A percentile compares a stretch with the other conserved stretches of the same genome.
These are phyloP conservation scores for Lippia alba DNA, from an alignment of 305 asterid genomes.

Conservation along the genomic window DNA sequence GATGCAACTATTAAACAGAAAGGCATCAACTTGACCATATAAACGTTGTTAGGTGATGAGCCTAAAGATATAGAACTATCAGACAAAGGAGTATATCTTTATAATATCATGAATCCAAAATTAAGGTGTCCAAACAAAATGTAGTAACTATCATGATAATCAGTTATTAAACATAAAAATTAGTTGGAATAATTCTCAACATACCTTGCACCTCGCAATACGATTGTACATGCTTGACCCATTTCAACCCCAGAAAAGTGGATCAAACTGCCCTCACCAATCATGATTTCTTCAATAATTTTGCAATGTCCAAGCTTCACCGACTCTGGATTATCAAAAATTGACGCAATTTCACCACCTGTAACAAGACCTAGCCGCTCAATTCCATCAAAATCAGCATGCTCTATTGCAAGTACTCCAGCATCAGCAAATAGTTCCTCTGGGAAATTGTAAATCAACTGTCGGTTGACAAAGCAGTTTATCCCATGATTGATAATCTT, in stretches of 20 bases:
- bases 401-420: constrained; percentile 90
- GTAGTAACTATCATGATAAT: background rate
- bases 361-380: constrained; percentile 92
- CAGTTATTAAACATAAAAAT: background rate
- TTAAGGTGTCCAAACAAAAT: background rate
- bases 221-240: constrained; percentile 98
- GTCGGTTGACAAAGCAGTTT: constrained; percentile 95
- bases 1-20: background rate
- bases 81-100: background rate
- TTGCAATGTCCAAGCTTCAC: constrained; percentile 92
- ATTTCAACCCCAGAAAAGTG: constrained; percentile 90
- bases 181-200: background rate
- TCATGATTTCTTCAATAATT: constrained; percentile 94
- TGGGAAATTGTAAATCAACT: constrained; percentile 91
- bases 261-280: constrained; percentile 92
- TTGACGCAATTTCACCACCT: constrained; percentile 96
- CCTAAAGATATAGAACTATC: too few species aligned
- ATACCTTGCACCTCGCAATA: constrained; percentile 94
- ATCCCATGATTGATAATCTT: constrained; percentile 92
- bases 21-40: too few species aligned
- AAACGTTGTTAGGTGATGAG: too few species aligned
- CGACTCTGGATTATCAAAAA: constrained; percentile 93
- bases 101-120: constrained; percentile 10
- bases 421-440: constrained; percentile 96
- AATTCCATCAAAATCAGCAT: constrained; percentile 96